Conservation (phyloP, 495 filamentous ascomycete genomes). For the Aspergillus sparsus region DNA sequence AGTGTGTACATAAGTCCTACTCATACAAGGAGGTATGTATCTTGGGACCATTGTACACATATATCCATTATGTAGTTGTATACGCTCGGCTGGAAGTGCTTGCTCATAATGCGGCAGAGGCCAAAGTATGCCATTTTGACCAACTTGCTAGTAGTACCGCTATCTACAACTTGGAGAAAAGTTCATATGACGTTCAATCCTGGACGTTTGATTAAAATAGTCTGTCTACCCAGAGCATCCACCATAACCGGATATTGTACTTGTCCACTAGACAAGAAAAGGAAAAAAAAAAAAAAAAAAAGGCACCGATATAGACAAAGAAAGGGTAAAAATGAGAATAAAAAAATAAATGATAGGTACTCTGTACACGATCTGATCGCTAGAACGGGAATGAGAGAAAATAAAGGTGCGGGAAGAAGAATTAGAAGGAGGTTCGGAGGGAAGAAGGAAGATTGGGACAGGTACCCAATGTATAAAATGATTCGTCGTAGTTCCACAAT, state of each 20-base stretch:
- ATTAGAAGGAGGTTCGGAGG: neutral
- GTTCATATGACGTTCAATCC: neutral
- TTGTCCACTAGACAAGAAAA: neutral
- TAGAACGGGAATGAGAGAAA: slow-evolving; percentile 8
- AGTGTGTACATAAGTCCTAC: too few relatives aligned
- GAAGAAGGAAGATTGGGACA: neutral
- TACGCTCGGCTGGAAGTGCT: too few relatives aligned
- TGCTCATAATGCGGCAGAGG: too few relatives aligned
- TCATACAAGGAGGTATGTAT: too few relatives aligned
- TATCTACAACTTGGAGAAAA: too few relatives aligned
- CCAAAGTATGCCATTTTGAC: too few relatives aligned
- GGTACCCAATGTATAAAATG: slow-evolving; percentile 4
- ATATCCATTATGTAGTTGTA: too few relatives aligned
- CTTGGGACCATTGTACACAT: too few relatives aligned
- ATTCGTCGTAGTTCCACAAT: neutral
- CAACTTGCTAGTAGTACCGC: too few relatives aligned
- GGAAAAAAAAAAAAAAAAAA: neutral
- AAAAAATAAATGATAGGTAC: neutral
- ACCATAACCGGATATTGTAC: slow-evolving; percentile 5
- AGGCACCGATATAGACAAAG: neutral
- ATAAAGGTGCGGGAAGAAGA: neutral
- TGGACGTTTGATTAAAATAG: slow-evolving; percentile 1
- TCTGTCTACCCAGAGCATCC: neutral
- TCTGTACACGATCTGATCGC: slow-evolving; percentile 9
- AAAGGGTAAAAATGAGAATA: slow-evolving; percentile 10